Percentiles rank a stretch among this genome's conserved stretches.
phyloP scores from a whole-genome alignment of 345 rosid species.

The Mallotus nudiflorus region DNA sequence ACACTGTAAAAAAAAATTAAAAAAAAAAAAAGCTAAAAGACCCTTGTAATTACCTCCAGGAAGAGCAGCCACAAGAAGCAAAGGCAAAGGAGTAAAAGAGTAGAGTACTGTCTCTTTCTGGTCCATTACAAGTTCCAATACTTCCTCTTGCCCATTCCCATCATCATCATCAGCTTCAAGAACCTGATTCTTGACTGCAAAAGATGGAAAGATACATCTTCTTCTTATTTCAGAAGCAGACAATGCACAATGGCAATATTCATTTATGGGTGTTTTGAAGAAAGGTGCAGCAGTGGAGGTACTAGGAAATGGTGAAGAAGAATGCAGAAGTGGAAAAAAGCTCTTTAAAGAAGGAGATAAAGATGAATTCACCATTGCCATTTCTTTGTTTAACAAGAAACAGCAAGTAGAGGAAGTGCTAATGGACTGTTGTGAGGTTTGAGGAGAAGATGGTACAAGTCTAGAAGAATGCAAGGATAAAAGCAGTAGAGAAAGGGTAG shows the following conservation, averaged over 20 bases:
- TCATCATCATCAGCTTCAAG: slow-evolving; percentile 13
- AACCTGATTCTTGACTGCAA: slow-evolving; percentile 32
- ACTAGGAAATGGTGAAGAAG: slow-evolving; percentile 22
- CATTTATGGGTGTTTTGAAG: slow-evolving; percentile 23
- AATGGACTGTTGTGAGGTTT: background rate
- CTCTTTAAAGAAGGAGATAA: slow-evolving; percentile 24
- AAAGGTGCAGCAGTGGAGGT: background rate
- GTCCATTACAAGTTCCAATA: slow-evolving; percentile 20
- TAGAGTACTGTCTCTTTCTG: slow-evolving; percentile 51
- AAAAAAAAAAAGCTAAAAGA: background rate
- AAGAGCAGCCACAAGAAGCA: slow-evolving; percentile 66
- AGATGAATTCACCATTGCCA: slow-evolving; percentile 47
- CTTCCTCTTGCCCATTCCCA: background rate
- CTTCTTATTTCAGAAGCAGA: slow-evolving; percentile 13
- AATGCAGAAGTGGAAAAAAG: slow-evolving; percentile 21
- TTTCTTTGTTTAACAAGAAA: slow-evolving; percentile 16
- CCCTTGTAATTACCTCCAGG: slow-evolving; percentile 64
- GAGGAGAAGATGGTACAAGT: background rate
- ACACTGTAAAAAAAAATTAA: background rate
- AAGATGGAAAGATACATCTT: slow-evolving; percentile 13
- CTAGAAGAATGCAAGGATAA: slow-evolving; percentile 10
- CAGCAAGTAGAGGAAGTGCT: background rate
- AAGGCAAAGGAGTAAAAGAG: slow-evolving; percentile 70
- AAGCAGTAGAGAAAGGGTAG: no score
- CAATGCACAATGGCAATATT: slow-evolving; percentile 22